Evolutionary conservation across 129 eudicot genomes (phyloP).

Genomic region (Ambrosia trifida): DNA sequence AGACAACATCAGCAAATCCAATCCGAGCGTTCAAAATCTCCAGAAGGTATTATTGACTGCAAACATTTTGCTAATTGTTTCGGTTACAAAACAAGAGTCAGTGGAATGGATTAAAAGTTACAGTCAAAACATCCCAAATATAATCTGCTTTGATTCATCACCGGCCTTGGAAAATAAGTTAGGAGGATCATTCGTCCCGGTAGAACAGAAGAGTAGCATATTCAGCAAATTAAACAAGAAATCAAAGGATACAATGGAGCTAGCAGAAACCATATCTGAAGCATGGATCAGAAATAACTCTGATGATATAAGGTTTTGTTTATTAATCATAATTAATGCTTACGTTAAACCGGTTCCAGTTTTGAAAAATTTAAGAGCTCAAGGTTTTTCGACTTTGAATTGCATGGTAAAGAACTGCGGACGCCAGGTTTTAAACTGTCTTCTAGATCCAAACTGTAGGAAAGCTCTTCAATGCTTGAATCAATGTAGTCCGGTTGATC

Average conservation of each 20-base stretch:
- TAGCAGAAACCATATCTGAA: constrained; percentile 59
- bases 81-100: constrained; percentile 59
- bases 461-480: constrained; percentile 93
- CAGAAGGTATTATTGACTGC: constrained; percentile 42
- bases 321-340: constrained; percentile 73
- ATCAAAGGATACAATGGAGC: constrained; percentile 49
- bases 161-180: constrained; percentile 60
- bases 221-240: constrained; percentile 45
- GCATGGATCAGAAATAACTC: constrained; percentile 88
- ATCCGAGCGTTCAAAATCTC: constrained; percentile 36
- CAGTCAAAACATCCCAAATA: constrained; percentile 51
- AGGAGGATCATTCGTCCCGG: constrained; percentile 51
- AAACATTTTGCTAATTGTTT: constrained; percentile 62
- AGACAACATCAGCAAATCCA: constrained; percentile 42
- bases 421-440: constrained; percentile 80
- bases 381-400: constrained; percentile 73
- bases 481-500: constrained; percentile 94
- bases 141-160: constrained; percentile 83
- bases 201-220: constrained; percentile 27
- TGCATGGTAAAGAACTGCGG: constrained; percentile 95
- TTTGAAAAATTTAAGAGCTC: constrained; percentile 74
- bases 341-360: constrained; percentile 78
- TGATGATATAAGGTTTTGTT: constrained; percentile 85
- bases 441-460: constrained; percentile 75
- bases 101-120: constrained; percentile 58